These are phyloP conservation scores for Neoboletus subvelutipes DNA, from an alignment of 768 basidiomycete species.

Conservation along the genomic window DNA sequence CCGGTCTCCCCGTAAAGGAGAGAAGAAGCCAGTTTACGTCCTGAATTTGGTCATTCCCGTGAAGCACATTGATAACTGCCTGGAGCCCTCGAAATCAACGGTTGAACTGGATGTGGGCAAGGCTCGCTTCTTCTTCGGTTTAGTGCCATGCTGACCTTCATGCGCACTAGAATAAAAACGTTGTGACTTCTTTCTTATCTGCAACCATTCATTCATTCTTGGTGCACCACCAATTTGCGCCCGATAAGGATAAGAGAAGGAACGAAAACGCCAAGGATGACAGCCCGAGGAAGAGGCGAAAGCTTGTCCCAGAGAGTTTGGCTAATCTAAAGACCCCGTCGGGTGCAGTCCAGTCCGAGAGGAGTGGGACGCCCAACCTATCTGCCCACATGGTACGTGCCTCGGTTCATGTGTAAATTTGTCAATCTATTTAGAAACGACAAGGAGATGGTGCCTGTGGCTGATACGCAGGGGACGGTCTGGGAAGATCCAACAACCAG, in stretches of 20 bases:
- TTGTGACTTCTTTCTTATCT: constrained; percentile 55
- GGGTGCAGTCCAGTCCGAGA: constrained; percentile 2
- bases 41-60: constrained; percentile 71
- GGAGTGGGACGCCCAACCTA: constrained; percentile 7
- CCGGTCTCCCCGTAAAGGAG: constrained; percentile 75
- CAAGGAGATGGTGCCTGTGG: constrained; percentile 23
- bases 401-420: constrained; percentile 4
- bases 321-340: constrained; percentile 8
- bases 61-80: constrained; percentile 66
- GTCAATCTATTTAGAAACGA: constrained; percentile 10
- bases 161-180: constrained; percentile 52
- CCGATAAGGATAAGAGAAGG: constrained; percentile 19
- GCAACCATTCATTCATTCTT: constrained; percentile 64
- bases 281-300: constrained; percentile 54
- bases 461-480: constrained; percentile 29
- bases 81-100: constrained; percentile 74
- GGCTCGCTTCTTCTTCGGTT: constrained; percentile 7
- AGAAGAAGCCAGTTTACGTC: constrained; percentile 81
- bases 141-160: constrained; percentile 10
- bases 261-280: constrained; percentile 17
- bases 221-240: constrained; percentile 56
- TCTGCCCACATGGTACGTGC: constrained; percentile 23
- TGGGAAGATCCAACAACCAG: constrained; percentile 70
- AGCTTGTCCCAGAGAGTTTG: constrained; percentile 28
- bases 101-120: constrained; percentile 65